A percentile compares a stretch with the other conserved stretches of the same genome.
phyloP scores from a whole-genome alignment of 1,139 yeast genomes.

The Saccharomycopsis hybrid region DNA sequence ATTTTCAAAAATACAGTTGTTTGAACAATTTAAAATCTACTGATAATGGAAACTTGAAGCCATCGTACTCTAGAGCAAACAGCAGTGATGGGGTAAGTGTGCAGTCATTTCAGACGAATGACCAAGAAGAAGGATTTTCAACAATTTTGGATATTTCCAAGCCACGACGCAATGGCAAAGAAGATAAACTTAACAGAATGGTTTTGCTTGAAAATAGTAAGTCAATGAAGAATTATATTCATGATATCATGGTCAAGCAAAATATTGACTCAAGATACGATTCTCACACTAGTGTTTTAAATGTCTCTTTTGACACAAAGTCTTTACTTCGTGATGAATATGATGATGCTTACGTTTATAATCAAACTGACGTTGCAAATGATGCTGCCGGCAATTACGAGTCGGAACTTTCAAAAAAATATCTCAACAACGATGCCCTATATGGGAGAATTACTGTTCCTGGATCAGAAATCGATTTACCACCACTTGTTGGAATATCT shows the following conservation, averaged over 20 bases:
- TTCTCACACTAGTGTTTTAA: not conserved
- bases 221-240: constrained; percentile 2
- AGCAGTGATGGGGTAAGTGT: too few species aligned
- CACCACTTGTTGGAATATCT: constrained; percentile 19
- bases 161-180: not conserved
- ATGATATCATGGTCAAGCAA: not conserved
- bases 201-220: constrained; percentile 1
- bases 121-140: not conserved
- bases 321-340: not conserved
- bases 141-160: too few species aligned
- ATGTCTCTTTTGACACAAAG: not conserved
- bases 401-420: not conserved
- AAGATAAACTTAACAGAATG: not conserved
- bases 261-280: not conserved
- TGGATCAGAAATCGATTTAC: constrained; percentile 13
- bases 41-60: not conserved
- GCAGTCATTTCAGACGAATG: not conserved
- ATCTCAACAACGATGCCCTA: not conserved
- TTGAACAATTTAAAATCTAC: not conserved
- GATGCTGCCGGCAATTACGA: not conserved
- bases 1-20: constrained; percentile 10
- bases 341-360: not conserved
- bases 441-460: constrained; percentile 12
- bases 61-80: too few species aligned
- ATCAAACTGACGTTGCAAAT: not conserved